Conservation (phyloP, 2,329 filamentous ascomycete genomes). For the Leptodontidium sp. region DNA sequence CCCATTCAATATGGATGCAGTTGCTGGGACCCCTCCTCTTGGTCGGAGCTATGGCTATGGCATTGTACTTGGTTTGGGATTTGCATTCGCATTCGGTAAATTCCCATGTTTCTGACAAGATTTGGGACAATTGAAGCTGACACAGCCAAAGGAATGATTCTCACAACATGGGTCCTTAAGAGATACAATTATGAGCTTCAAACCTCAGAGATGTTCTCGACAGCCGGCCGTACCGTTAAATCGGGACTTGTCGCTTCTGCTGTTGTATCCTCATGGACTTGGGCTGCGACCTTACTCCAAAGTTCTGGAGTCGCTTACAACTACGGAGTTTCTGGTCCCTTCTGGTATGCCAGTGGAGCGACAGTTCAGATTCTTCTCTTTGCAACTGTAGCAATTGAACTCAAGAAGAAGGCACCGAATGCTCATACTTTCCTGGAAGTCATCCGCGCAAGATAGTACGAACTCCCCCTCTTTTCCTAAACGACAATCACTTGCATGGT, state of each 20-base stretch:
- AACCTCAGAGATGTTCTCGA: constrained; percentile 65
- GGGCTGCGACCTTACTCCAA: constrained; percentile 78
- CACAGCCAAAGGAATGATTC: no score
- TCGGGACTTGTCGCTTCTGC: constrained; percentile 85
- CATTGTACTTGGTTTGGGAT: constrained; percentile 31
- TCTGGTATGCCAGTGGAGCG: constrained; percentile 68
- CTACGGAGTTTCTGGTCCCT: constrained; percentile 72
- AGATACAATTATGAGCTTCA: constrained; percentile 49
- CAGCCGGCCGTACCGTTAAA: constrained; percentile 85
- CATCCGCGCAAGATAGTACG: neutral
- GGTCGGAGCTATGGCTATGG: constrained; percentile 29
- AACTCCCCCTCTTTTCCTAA: neutral
- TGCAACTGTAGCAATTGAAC: constrained; percentile 84
- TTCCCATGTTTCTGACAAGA: neutral
- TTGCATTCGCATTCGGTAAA: constrained; percentile 30
- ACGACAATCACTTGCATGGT: neutral
- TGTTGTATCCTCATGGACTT: constrained; percentile 92
- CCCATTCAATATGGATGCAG: neutral
- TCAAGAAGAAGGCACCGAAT: constrained; percentile 84
- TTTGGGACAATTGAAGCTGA: no score
- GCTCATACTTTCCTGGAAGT: constrained; percentile 62
- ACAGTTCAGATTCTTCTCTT: constrained; percentile 84
- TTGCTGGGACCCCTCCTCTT: neutral
- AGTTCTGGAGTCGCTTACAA: constrained; percentile 57
- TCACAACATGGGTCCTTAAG: constrained; percentile 59